Percentiles rank a stretch among this genome's conserved stretches.
Conservation (phyloP, 306 rosid species). For the Prunus campanulata region DNA sequence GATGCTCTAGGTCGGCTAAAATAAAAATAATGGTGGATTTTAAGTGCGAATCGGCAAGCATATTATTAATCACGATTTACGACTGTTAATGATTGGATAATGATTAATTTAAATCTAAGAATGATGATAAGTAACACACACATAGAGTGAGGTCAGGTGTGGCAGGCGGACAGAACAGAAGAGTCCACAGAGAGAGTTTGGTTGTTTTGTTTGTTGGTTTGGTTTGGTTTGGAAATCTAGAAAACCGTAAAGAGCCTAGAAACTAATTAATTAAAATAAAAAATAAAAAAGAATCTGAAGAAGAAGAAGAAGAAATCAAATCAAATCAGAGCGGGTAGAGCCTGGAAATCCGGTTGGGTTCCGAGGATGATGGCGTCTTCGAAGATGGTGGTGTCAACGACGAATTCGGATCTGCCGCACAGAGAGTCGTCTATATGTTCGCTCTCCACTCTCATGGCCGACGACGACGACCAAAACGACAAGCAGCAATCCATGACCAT, state of each 20-base stretch:
- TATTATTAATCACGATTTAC: too few relatives aligned
- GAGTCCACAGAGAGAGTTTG: background rate
- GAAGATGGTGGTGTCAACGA: conserved; percentile 54
- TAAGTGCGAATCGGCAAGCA: too few relatives aligned
- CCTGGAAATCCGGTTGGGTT: conserved; percentile 36
- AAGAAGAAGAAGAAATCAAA: background rate
- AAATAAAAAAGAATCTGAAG: background rate
- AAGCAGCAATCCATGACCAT: conserved; percentile 42
- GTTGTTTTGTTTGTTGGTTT: background rate
- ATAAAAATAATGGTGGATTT: too few relatives aligned
- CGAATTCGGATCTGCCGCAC: conserved; percentile 83
- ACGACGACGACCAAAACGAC: conserved; percentile 21
- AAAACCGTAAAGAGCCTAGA: background rate
- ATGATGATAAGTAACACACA: background rate
- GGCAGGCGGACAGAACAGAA: too few relatives aligned
- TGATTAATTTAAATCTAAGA: too few relatives aligned
- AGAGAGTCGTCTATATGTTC: conserved; percentile 56
- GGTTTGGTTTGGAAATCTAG: background rate
- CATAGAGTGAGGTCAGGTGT: too few relatives aligned
- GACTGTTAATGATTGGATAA: too few relatives aligned
- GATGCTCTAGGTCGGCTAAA: too few relatives aligned
- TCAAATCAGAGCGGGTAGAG: conserved; percentile 15
- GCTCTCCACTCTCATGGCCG: conserved; percentile 48
- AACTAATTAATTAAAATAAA: background rate
- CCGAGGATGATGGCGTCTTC: conserved; percentile 65